phyloP scores from a whole-genome alignment of 2,329 filamentous ascomycete species.

The Thielaviopsis cerberus region DNA sequence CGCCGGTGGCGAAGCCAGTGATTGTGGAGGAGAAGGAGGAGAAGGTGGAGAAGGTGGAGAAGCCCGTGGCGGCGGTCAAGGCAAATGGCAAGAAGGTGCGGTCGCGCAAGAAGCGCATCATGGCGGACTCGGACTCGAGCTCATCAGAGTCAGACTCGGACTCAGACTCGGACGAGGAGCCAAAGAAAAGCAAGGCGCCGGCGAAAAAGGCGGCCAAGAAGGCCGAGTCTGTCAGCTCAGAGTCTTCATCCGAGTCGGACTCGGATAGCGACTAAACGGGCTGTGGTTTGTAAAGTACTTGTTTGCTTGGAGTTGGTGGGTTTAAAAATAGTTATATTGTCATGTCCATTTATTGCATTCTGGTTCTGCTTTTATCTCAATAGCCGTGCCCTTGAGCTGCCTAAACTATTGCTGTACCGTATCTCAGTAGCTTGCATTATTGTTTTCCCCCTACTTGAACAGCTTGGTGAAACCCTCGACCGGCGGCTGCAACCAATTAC shows the following conservation, averaged over 20 bases:
- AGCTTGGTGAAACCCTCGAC: constrained; percentile 59
- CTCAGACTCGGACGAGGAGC: constrained; percentile 15
- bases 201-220: background rate
- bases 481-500: constrained; percentile 87
- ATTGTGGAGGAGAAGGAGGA: constrained; percentile 1
- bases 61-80: constrained; percentile 1
- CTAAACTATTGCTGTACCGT: background rate
- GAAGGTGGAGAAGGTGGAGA: constrained; percentile 12
- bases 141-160: constrained; percentile 15
- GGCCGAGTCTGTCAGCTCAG: too few relatives aligned
- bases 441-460: constrained; percentile 19
- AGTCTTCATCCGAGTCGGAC: background rate
- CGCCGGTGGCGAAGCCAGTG: constrained; percentile 13
- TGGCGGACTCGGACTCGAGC: constrained; percentile 19
- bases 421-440: background rate
- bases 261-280: background rate
- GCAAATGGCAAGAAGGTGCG: constrained; percentile 23
- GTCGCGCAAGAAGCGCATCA: constrained; percentile 11
- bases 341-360: constrained; percentile 1
- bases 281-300: background rate
- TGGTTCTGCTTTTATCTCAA: background rate
- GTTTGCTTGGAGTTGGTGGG: background rate
- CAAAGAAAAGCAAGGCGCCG: background rate
- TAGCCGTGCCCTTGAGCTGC: too few relatives aligned
- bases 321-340: background rate